Base-by-base conservation (phyloP, 306 rosid genomes). In the Corylus avellana region DNA sequence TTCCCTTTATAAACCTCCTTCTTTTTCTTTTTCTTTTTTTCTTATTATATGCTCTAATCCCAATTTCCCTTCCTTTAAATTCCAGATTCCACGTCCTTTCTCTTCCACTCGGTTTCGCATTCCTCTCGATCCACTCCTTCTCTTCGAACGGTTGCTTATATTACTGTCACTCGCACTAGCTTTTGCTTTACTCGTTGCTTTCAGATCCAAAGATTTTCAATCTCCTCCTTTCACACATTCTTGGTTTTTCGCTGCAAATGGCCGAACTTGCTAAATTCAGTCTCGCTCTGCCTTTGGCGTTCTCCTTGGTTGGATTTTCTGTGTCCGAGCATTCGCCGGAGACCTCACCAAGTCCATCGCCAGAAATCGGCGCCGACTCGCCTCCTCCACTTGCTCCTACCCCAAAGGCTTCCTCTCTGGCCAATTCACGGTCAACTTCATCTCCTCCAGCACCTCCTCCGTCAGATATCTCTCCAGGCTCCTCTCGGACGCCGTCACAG, bases 391-490 rank as follows among this genome's bases (percentile, higher is more conserved):
- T 4, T 25, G 66, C 83, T 32, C 32, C 85, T 0, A 18, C 79
- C 16, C 69, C 80, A 12, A 12, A 12, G 13, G 17, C 75, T 27
- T 76, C 86, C 63, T 22, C 25, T 22, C 80, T 85, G 22, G 73
- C 76, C 8, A 81, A 13, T 32, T 75, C 77, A 0, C 82, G 85
- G 2, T 50, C 42, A 27, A 16, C 54, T 70, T 72, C 83, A 0
- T 86, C 82, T 3, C 82, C 84, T 9, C 87, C 89, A 29, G 76
- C 88, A 2, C 79, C 81, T 55, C 8, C 89, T n/a, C 87, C 85
- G 14, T 13, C 7, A 1, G 56, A 37, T 47, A 79, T 64, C 32
- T 64, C 72, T 71, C 55, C 56, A 7, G 49, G 47, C 29, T 76
- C 89, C 1, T 74, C 91, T 78, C 89, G 87, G 12, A 78, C 82